Base-by-base conservation (phyloP, 1,284 basidiomycete species). In the Termitomyces sp. region DNA sequence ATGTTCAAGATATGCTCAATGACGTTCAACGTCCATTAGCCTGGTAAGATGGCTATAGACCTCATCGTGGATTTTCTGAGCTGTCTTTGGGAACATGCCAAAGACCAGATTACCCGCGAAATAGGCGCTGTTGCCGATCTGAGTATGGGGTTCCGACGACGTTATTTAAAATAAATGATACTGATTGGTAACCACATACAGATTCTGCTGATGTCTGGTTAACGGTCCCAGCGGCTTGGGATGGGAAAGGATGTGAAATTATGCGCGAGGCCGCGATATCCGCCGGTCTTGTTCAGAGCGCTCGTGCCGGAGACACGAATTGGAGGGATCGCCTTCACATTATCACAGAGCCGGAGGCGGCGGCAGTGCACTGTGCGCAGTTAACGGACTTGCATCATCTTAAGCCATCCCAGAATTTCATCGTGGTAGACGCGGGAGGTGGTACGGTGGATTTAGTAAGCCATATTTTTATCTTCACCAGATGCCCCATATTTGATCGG, bases 181-280 rank as follows among this genome's bases (percentile, higher is more conserved):
- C 33, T 49, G 33, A 50, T 49, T 24, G 28, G 26, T 42, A 43
- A 56, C 37, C 30, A 47, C 40, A 46, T 53, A 24, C 59, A 91
- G 88, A 88, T 65, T 75, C 83, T 35, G 88, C 87, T 43, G 84
- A 89, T 60, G 84, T 91, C 5, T 86, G 86, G 76, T 69, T 91
- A 46, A 90, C 88, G 8, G 89, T 91, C 7, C 90, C 89, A 48
- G 90, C 89, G 11, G 87, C 88, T 33, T 92, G 90, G 90, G 88
- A 91, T 65, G 87, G 84, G 1, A 82, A 77, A 58, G 88, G 87
- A 0, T 88, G 86, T 60, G 83, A 85, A 55, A 76, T 91, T 58
- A 91, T 93, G 89, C 78, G 87, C 28, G 82, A 83, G 49, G 88
- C 88, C 41, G 89, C 88, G 5, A 86, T 92, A 55, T 71, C 74